Percentiles rank a stretch among this genome's conserved stretches.
Conservation (phyloP, 495 filamentous ascomycete genomes). For the Tuber indicum region DNA sequence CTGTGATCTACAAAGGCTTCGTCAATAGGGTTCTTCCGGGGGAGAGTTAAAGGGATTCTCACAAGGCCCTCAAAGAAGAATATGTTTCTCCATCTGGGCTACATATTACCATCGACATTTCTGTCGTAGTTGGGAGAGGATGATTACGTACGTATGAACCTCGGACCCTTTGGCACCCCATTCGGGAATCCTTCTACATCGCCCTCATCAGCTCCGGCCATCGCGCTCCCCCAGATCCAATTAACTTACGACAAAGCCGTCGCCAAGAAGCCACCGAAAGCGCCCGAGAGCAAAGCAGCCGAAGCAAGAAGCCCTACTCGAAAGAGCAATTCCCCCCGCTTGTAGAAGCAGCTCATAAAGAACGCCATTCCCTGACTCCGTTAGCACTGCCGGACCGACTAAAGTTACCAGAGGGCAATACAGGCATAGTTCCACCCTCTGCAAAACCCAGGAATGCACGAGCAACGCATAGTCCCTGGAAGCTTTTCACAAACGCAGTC, state of each 20-base stretch:
- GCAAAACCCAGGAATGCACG: constrained; percentile 44
- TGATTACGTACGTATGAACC: constrained; percentile 30
- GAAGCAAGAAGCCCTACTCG: constrained; percentile 71
- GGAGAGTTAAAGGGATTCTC: neutral
- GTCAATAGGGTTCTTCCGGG: neutral
- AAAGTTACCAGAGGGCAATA: constrained; percentile 15
- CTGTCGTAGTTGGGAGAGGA: constrained; percentile 22
- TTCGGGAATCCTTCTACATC: constrained; percentile 11
- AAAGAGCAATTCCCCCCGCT: constrained; percentile 55
- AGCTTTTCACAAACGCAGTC: constrained; percentile 54
- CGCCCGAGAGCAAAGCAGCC: constrained; percentile 65
- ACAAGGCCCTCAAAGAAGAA: constrained; percentile 60
- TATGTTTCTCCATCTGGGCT: constrained; percentile 73
- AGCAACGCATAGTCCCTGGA: constrained; percentile 22
- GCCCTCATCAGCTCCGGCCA: neutral
- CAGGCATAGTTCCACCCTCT: constrained; percentile 40
- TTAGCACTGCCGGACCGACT: constrained; percentile 46
- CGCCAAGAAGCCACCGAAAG: constrained; percentile 71
- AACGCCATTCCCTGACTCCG: constrained; percentile 72
- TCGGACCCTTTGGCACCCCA: constrained; percentile 45
- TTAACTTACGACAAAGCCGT: constrained; percentile 46
- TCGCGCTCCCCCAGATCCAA: constrained; percentile 10
- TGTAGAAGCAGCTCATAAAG: constrained; percentile 83
- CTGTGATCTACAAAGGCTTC: constrained; percentile 48
- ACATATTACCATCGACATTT: constrained; percentile 58